These are phyloP conservation scores for Metarhizium guizhouense DNA, from an alignment of 2,329 filamentous ascomycete species.

Conservation along the genomic window DNA sequence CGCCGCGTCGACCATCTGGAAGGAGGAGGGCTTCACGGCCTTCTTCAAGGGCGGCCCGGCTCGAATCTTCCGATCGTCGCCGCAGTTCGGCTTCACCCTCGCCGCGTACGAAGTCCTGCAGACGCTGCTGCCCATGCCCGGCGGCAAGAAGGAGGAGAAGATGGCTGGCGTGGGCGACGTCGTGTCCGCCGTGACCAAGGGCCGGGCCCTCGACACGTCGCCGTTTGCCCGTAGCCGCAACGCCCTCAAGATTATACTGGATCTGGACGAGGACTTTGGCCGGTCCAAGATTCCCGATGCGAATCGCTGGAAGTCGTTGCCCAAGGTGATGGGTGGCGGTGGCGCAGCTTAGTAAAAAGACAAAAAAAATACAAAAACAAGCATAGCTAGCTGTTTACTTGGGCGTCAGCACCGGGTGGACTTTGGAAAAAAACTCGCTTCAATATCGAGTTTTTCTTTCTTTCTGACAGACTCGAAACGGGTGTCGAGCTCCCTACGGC, in stretches of 20 bases:
- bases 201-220: conserved; percentile 28
- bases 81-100: conserved; percentile 96
- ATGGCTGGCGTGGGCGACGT: conserved; percentile 54
- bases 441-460: not conserved
- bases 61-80: conserved; percentile 87
- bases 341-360: conserved; percentile 15
- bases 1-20: conserved; percentile 72
- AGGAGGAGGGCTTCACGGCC: conserved; percentile 87
- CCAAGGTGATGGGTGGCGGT: conserved; percentile 37
- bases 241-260: conserved; percentile 89
- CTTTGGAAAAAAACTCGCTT: not conserved
- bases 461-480: not conserved
- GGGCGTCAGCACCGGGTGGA: too few species aligned
- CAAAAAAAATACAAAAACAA: not conserved
- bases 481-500: not conserved
- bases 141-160: conserved; percentile 42
- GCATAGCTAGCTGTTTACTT: conserved; percentile 6
- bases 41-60: conserved; percentile 99
- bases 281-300: conserved; percentile 52
- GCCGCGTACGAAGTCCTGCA: conserved; percentile 92
- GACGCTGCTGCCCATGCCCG: conserved; percentile 64
- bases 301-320: conserved; percentile 44
- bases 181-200: conserved; percentile 32
- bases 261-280: conserved; percentile 90
- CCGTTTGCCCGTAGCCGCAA: conserved; percentile 64